Conservation (phyloP, 352 stramenopile species). For the Thraustotheca clavata region DNA sequence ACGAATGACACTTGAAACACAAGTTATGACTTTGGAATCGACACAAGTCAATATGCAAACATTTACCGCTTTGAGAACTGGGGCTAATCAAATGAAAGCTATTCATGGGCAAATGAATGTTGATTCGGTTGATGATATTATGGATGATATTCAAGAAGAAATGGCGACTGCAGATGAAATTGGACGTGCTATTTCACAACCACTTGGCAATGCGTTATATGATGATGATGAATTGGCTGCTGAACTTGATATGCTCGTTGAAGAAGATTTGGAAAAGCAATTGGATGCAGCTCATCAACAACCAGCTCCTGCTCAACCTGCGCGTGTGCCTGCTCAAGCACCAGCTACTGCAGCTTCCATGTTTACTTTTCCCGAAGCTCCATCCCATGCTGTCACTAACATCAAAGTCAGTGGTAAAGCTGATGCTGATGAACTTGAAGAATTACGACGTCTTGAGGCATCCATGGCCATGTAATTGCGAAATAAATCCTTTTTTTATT, state of each 20-base stretch:
- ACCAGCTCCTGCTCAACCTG: slow-evolving; percentile 18
- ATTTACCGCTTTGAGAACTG: slow-evolving; percentile 90
- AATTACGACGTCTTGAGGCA: slow-evolving; percentile 72
- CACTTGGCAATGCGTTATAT: slow-evolving; percentile 87
- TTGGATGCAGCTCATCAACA: slow-evolving; percentile 23
- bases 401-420: slow-evolving; percentile 59
- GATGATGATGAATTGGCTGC: slow-evolving; percentile 93
- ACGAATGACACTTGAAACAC: slow-evolving; percentile 94
- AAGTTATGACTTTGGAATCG: slow-evolving; percentile 88
- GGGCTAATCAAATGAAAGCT: slow-evolving; percentile 91
- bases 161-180: slow-evolving; percentile 95
- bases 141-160: slow-evolving; percentile 97
- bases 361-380: slow-evolving; percentile 74
- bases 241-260: slow-evolving; percentile 90
- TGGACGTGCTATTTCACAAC: slow-evolving; percentile 88
- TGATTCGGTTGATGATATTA: slow-evolving; percentile 96
- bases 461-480: slow-evolving; percentile 68
- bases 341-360: slow-evolving; percentile 20
- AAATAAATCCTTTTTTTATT: slow-evolving; percentile 5
- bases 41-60: slow-evolving; percentile 95
- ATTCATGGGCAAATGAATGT: slow-evolving; percentile 94
- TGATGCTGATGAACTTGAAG: slow-evolving; percentile 80
- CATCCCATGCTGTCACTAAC: slow-evolving; percentile 64
- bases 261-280: slow-evolving; percentile 65
- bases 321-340: slow-evolving; percentile 2